A percentile compares a stretch with the other conserved stretches of the same genome.
These are phyloP conservation scores for Chlorella sp. DNA, from an alignment of 139 green algal species.

Conservation along the genomic window DNA sequence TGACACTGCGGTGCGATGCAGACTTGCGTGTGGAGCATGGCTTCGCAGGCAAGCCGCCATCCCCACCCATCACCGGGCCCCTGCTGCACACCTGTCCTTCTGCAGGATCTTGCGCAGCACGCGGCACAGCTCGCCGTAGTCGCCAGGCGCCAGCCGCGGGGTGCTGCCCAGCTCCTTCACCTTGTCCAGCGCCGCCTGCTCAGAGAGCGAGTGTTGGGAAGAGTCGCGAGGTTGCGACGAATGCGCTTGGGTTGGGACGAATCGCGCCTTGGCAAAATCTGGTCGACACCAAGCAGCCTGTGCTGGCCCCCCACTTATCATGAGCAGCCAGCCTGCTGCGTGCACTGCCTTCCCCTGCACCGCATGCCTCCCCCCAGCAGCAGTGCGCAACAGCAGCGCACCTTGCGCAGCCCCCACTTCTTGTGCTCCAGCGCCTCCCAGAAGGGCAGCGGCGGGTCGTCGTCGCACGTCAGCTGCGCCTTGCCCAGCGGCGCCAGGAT, in stretches of 20 bases:
- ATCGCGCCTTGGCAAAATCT: no score
- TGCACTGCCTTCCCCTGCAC: no score
- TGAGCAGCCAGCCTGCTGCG: no score
- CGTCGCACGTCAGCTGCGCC: constrained; percentile 23
- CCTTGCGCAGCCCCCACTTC: constrained; percentile 91
- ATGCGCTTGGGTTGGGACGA: no score
- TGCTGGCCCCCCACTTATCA: no score
- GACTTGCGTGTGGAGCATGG: no score
- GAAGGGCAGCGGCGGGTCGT: constrained; percentile 59
- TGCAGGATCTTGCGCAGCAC: constrained; percentile 85
- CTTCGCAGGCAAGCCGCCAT: no score
- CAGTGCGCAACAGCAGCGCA: no score
- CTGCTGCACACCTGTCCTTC: constrained; percentile 67
- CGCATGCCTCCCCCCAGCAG: no score
- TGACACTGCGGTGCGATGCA: no score
- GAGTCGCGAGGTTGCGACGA: background rate
- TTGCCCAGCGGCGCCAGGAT: constrained; percentile 55
- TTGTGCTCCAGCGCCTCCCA: constrained; percentile 79
- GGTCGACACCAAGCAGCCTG: no score
- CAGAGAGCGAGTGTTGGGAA: background rate
- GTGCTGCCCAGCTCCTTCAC: constrained; percentile 24
- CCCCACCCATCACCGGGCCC: no score
- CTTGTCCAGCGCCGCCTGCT: constrained; percentile 40
- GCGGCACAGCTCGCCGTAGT: constrained; percentile 49
- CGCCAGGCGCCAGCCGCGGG: constrained; percentile 39